A percentile compares a stretch with the other conserved stretches of the same genome.
phyloP scores from a whole-genome alignment of 202 grass and related monocot species.

The Carex arenaria region DNA sequence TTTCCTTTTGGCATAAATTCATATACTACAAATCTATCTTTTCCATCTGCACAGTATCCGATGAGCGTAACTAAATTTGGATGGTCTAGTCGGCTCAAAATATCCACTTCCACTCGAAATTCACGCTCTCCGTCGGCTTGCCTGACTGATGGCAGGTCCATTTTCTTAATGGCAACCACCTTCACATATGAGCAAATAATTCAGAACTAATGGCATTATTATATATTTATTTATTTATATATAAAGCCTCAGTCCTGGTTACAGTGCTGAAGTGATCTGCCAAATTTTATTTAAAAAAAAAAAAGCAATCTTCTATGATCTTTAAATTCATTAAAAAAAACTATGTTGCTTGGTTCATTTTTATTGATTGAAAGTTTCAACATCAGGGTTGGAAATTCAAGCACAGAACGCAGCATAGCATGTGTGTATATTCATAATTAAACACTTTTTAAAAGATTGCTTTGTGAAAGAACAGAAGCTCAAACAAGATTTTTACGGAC shows the following conservation, averaged over 20 bases:
- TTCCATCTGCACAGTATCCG: constrained; percentile 95
- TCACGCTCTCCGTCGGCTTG: constrained; percentile 84
- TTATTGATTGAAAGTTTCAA: constrained; percentile 19
- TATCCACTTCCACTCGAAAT: constrained; percentile 95
- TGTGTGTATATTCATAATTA: neutral
- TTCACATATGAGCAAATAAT: constrained; percentile 26
- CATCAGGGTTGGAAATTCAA: neutral
- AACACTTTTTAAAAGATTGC: neutral
- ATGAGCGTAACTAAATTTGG: constrained; percentile 80
- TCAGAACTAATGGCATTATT: neutral
- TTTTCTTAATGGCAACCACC: constrained; percentile 96
- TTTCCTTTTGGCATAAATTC: constrained; percentile 95
- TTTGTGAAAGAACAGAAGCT: neutral
- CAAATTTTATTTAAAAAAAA: neutral
- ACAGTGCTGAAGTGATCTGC: neutral
- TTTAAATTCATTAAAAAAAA: neutral
- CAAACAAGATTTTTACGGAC: constrained; percentile 26
- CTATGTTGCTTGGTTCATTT: neutral
- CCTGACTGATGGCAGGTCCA: constrained; percentile 61
- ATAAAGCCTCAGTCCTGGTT: neutral
- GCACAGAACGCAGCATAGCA: neutral
- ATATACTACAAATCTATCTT: constrained; percentile 91
- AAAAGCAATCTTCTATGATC: neutral
- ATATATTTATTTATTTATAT: neutral
- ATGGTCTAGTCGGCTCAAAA: constrained; percentile 92